Base-by-base conservation (phyloP, 2,329 filamentous ascomycete species). In the Penicillium sp. region DNA sequence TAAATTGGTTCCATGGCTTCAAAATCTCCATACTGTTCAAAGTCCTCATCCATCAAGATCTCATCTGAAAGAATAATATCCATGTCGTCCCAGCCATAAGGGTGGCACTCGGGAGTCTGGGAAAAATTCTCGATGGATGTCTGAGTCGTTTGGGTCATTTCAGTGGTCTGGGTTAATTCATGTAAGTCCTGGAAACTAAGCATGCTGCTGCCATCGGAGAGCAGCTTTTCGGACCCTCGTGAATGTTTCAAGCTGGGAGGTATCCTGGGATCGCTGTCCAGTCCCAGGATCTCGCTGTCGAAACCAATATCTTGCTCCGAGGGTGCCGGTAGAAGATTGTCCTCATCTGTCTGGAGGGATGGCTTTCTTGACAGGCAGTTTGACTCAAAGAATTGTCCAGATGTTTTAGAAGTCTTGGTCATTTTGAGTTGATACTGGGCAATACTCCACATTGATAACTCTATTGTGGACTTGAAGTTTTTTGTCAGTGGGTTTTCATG, bases 391-490 rank as follows among this genome's bases (percentile, higher is more conserved):
- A 59, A 55, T 4, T 35, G 19, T 22, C 44, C 47, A 28, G 51
- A 28, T 38, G 53, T 67, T 37, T 56, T 56, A 4, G 8, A 12
- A 8, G 61, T 53, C 26, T 67, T 66, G 2, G 62, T 45, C 7
- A 60, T 69, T 42, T 65, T 65, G 19, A 75, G 59, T 17, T 65
- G 65, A 37, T 67, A 67, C 44, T 77, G 75, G 24, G 75, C 72
- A 30, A 70, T 70, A 24, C 58, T 59, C 76, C 77, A 80, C 15
- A 79, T 65, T 1, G 72, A 65, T 33, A 68, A 67, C 44, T 73
- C 70, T 8, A 79, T 53, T 13, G 67, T 62, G 22, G 65, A 40
- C 13, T 63, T 71, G 4, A 60, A 57, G 38, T 65, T 64, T 55
- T 38, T 5, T 22, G 13, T 22, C 4, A 53, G 33, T 33, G 50